Evolutionary conservation across 1,139 yeast species (phyloP).

Genomic region (Taiozyma onychis): DNA sequence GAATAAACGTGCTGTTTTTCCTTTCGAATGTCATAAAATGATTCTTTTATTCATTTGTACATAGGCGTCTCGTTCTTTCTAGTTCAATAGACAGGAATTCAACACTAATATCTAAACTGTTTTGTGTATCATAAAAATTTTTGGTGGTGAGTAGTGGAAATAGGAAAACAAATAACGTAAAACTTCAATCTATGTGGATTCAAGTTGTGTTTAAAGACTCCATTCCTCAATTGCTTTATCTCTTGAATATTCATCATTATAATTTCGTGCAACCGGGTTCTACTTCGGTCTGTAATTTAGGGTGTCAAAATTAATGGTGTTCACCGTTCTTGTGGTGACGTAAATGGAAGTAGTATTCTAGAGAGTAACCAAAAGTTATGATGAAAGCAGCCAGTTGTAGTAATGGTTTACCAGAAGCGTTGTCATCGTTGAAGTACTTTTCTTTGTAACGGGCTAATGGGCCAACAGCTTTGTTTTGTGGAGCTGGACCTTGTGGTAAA

Average conservation of each 20-base stretch:
- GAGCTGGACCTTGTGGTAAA: slow-evolving; percentile 91
- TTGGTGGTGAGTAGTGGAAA: background rate
- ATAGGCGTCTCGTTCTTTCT: background rate
- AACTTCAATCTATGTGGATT: background rate
- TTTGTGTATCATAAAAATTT: background rate
- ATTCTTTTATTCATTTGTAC: background rate
- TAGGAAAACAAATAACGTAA: background rate
- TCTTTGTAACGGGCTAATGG: slow-evolving; percentile 74
- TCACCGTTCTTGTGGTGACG: slow-evolving; percentile 43
- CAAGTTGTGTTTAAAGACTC: background rate
- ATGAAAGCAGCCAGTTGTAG: slow-evolving; percentile 71
- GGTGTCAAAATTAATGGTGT: slow-evolving; percentile 15
- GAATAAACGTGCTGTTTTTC: background rate
- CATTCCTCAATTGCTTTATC: background rate
- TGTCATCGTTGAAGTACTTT: slow-evolving; percentile 72
- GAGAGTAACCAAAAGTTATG: slow-evolving; percentile 76
- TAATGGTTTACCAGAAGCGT: slow-evolving; percentile 77
- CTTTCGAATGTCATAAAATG: background rate
- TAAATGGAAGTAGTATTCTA: slow-evolving; percentile 90
- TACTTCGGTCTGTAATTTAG: background rate
- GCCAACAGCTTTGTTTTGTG: slow-evolving; percentile 62
- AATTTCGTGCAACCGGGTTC: background rate
- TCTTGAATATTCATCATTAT: background rate
- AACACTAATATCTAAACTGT: background rate
- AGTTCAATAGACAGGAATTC: background rate